Base-by-base conservation (phyloP, 169 alveolate genomes). In the Eimeria sp. region DNA sequence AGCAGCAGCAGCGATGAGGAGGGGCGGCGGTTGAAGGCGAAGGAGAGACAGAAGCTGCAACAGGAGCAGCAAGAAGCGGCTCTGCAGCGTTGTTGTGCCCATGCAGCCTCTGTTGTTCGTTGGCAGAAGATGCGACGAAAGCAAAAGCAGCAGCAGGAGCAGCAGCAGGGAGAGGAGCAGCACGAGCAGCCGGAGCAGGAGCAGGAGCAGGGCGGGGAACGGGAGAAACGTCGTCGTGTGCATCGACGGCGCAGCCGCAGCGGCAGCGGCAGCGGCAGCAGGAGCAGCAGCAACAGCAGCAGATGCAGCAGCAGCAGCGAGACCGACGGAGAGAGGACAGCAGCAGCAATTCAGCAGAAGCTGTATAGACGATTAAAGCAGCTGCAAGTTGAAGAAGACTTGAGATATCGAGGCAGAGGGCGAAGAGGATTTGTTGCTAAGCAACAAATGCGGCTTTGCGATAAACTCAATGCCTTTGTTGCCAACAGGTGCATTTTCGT, bases 71-170 rank as follows among this genome's bases (percentile, higher is more conserved):
- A 34, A 34, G 40, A 34, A 34, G 40, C 40, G 40, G 40, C 40
- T 34, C 82, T 72, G 82, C 82, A 72, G 82, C 82, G 82, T 14
- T 72, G 82, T 13, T 72, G 82, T 43, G 82, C 82, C 30, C 82
- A 72, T 27, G 82, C 82, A 4, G 30, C 82, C 14, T 72, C 82
- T n/a, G 82, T 72, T 18, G 47, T 72, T 16, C 30, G 82, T 27
- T 30, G 30, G 82, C 82, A 72, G 82, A 27, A 30, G 22, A 27
- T 72, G 82, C 82, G 82, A 30, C 22, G 82, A 43, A 72, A 72
- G 82, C 82, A 72, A 43, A 27, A 72, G 82, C 18, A 72, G 82
- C 49, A 72, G 82, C 40, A 72, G 82, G 47, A 72, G 82, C 82
- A 72, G 82, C 82, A 72, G 72, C 72, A 61, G 72, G 72, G 2